A percentile compares a stretch with the other conserved stretches of the same genome.
These are phyloP conservation scores for Phytophthora litchii DNA, from an alignment of 352 stramenopile genomes.

Conservation along the genomic window DNA sequence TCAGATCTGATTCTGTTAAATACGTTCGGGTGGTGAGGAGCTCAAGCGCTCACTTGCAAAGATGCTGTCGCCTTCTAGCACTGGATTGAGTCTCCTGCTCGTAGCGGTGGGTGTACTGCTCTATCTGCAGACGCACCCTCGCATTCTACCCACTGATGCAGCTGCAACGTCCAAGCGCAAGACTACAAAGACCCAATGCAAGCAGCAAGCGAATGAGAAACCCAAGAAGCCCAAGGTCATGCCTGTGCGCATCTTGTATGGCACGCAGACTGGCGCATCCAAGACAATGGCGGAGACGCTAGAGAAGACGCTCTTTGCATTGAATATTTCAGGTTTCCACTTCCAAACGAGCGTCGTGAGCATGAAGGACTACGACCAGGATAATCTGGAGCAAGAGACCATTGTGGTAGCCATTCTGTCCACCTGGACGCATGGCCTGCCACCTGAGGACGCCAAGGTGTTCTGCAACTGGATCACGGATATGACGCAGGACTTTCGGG, in stretches of 20 bases:
- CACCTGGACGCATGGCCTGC: slow-evolving; percentile 83
- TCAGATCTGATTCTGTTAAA: slow-evolving; percentile 22
- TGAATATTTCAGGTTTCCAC: slow-evolving; percentile 81
- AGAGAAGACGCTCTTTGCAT: slow-evolving; percentile 79
- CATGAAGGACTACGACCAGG: slow-evolving; percentile 90
- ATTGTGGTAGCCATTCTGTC: slow-evolving; percentile 87
- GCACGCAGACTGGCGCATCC: slow-evolving; percentile 84
- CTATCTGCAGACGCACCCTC: slow-evolving; percentile 30
- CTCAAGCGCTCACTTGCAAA: slow-evolving; percentile 18
- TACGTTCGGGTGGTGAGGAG: slow-evolving; percentile 30
- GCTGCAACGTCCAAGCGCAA: slow-evolving; percentile 24
- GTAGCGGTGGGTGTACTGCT: slow-evolving; percentile 56
- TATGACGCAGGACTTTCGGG: slow-evolving; percentile 90
- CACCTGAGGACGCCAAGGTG: slow-evolving; percentile 73
- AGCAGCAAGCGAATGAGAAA: slow-evolving; percentile 12
- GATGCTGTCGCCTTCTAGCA: slow-evolving; percentile 43
- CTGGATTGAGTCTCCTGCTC: slow-evolving; percentile 56
- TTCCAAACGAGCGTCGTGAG: slow-evolving; percentile 85
- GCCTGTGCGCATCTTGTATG: slow-evolving; percentile 86
- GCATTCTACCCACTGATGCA: slow-evolving; percentile 20
- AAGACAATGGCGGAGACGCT: slow-evolving; percentile 79
- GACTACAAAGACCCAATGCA: slow-evolving; percentile 22
- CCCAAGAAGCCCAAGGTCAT: slow-evolving; percentile 35
- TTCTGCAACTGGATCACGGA: slow-evolving; percentile 90
- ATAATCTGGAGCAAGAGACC: slow-evolving; percentile 88